phyloP scores from a whole-genome alignment of 257 asterid genomes.

The Solanum virginianum region DNA sequence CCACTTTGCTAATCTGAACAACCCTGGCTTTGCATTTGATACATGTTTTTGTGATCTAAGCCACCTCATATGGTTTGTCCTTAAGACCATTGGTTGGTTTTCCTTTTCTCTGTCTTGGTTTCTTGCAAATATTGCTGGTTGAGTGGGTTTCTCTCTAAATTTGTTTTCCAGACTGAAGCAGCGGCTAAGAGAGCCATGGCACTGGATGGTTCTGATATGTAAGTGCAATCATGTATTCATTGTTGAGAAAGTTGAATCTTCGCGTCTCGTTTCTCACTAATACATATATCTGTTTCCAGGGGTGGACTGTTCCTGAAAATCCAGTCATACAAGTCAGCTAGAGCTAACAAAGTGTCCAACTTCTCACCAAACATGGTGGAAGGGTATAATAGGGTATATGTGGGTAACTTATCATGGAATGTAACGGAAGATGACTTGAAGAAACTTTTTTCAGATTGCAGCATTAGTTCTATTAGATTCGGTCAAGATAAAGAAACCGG shows the following conservation, averaged over 20 bases:
- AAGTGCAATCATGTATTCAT: slow-evolving; percentile 15
- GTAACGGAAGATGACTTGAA: slow-evolving; percentile 69
- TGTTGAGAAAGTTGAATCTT: not conserved
- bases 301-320: slow-evolving; percentile 79
- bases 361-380: slow-evolving; percentile 55
- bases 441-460: slow-evolving; percentile 44
- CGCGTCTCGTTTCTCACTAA: not conserved
- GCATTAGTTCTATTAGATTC: slow-evolving; percentile 50
- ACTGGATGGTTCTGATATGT: slow-evolving; percentile 92
- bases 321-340: slow-evolving; percentile 61
- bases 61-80: not conserved
- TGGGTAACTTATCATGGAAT: slow-evolving; percentile 85
- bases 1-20: not conserved
- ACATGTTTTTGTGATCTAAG: not conserved
- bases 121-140: not conserved
- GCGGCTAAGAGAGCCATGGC: slow-evolving; percentile 88
- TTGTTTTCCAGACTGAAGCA: slow-evolving; percentile 65
- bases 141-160: not conserved
- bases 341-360: slow-evolving; percentile 30
- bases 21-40: not conserved
- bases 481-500: slow-evolving; percentile 81
- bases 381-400: slow-evolving; percentile 79
- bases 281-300: slow-evolving; percentile 24
- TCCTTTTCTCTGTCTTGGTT: not conserved
- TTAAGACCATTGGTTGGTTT: not conserved